Conservation (phyloP, 1,284 basidiomycete species). For the Ustilago cynodontis region DNA sequence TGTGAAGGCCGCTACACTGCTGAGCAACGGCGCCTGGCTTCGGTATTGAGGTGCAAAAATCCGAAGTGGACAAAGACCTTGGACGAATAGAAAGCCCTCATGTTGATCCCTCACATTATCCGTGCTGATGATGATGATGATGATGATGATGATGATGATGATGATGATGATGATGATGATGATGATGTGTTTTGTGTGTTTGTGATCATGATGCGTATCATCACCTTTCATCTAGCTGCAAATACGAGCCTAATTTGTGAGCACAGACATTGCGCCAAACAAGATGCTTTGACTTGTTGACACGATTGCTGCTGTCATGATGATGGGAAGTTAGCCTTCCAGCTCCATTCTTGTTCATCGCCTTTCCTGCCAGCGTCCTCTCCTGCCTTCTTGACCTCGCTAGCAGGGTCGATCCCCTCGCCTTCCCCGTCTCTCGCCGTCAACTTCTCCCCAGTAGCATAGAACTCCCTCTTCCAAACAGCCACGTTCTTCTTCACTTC, state of each 20-base stretch:
- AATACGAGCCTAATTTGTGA: neutral
- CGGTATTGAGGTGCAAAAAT: too few species aligned
- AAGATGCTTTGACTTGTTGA: neutral
- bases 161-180: too few species aligned
- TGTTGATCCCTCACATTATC: neutral
- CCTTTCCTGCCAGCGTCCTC: neutral
- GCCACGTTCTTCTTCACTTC: slow-evolving; percentile 83
- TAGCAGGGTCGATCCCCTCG: neutral
- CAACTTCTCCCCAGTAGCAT: slow-evolving; percentile 23
- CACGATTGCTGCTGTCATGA: slow-evolving; percentile 7
- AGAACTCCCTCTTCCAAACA: slow-evolving; percentile 88
- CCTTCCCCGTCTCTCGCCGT: slow-evolving; percentile 31
- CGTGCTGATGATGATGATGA: too few species aligned
- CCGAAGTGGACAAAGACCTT: neutral
- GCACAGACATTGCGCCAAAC: neutral
- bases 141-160: too few species aligned
- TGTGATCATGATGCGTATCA: too few species aligned
- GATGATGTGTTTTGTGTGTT: too few species aligned
- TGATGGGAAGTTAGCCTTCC: slow-evolving; percentile 48
- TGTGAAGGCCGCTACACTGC: too few species aligned
- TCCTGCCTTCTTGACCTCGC: neutral
- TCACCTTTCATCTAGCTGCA: neutral
- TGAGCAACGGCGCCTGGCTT: too few species aligned
- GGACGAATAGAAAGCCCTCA: neutral
- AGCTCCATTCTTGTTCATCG: slow-evolving; percentile 22